phyloP scores from a whole-genome alignment of 169 alveolate genomes.

The Eimeria falciformis region DNA sequence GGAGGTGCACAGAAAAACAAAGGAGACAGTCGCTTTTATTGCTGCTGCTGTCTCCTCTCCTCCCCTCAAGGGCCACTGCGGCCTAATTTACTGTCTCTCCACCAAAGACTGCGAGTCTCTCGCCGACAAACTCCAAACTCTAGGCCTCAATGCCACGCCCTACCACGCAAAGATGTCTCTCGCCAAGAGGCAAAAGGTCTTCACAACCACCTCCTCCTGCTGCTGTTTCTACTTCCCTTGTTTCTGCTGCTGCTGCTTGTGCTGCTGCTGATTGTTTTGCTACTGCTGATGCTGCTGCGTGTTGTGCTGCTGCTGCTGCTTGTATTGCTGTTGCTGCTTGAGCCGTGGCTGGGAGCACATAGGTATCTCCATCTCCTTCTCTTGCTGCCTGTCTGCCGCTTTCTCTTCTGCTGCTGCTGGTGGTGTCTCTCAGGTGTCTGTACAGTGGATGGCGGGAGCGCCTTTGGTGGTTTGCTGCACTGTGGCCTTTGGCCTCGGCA shows the following conservation, averaged over 20 bases:
- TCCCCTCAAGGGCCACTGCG: conserved; percentile 1
- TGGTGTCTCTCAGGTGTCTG: conserved; percentile 80
- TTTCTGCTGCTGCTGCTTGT: neutral
- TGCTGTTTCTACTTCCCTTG: neutral
- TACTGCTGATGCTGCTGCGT: conserved; percentile 25
- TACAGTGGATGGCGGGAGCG: conserved; percentile 94
- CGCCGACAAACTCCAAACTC: conserved; percentile 84
- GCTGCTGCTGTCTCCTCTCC: conserved; percentile 29
- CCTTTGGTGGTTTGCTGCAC: conserved; percentile 97
- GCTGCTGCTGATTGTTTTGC: neutral
- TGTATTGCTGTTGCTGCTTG: neutral
- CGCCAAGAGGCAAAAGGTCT: neutral
- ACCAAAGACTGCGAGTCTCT: conserved; percentile 94
- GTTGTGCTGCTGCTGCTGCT: conserved; percentile 16
- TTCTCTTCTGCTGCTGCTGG: neutral
- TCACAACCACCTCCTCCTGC: neutral
- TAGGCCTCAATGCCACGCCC: conserved; percentile 82
- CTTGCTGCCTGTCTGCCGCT: too few species aligned
- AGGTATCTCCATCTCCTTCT: too few species aligned
- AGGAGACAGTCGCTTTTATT: neutral
- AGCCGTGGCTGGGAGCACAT: too few species aligned
- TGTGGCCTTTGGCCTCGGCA: conserved; percentile 99
- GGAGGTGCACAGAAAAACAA: conserved; percentile 45
- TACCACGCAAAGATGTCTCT: conserved; percentile 80
- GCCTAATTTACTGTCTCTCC: conserved; percentile 96